A percentile compares a stretch with the other conserved stretches of the same genome.
These are phyloP conservation scores for Pseudonitzschia multiseries DNA, from an alignment of 108 stramenopile species.

Conservation along the genomic window DNA sequence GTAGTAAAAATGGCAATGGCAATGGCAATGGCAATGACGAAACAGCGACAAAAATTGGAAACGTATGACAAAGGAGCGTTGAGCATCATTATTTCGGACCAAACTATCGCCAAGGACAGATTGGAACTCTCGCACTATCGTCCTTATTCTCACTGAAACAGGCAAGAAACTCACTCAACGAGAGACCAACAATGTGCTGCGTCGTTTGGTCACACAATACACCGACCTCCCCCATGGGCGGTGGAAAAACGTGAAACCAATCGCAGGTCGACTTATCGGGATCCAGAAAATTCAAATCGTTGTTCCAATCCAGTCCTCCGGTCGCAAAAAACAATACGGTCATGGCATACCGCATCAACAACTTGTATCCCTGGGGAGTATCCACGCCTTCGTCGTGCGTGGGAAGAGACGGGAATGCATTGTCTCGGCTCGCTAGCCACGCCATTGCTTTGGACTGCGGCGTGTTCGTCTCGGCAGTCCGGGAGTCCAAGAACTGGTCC, in stretches of 20 bases:
- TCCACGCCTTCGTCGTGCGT: conserved; percentile 3
- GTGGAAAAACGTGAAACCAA: conserved; percentile 34
- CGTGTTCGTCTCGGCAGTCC: not conserved
- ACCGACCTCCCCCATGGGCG: conserved; percentile 23
- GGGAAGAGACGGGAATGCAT: not conserved
- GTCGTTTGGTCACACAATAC: conserved; percentile 34
- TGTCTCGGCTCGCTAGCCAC: conserved; percentile 2
- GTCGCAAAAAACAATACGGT: conserved; percentile 42
- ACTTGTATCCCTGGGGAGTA: conserved; percentile 27
- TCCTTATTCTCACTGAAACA: not conserved
- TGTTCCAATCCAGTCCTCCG: conserved; percentile 40
- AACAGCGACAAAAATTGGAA: not conserved
- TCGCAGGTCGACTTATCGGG: conserved; percentile 29
- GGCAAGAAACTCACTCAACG: conserved; percentile 33
- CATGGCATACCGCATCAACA: conserved; percentile 46
- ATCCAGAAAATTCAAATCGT: conserved; percentile 24
- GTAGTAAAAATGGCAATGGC: too few relatives aligned
- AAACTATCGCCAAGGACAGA: not conserved
- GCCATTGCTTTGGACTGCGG: conserved; percentile 3
- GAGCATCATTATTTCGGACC: not conserved
- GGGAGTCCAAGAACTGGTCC: not conserved
- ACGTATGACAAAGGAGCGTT: not conserved
- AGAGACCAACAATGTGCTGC: conserved; percentile 21
- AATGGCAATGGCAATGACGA: too few relatives aligned
- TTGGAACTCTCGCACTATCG: not conserved